These are phyloP conservation scores for Paspalum notatum DNA, from an alignment of 176 grass and related monocot genomes.

Conservation along the genomic window DNA sequence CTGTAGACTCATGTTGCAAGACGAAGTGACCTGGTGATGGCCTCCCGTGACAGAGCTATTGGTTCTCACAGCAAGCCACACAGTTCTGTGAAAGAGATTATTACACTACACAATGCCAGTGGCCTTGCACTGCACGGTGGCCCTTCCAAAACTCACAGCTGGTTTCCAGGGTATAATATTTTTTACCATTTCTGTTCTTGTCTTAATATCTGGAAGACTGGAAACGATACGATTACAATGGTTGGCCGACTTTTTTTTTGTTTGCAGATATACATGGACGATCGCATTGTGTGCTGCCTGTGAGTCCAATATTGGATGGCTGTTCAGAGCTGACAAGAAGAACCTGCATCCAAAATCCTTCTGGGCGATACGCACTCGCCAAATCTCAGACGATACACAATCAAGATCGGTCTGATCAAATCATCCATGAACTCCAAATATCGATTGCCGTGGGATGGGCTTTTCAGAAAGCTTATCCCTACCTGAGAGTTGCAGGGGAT, in stretches of 20 bases:
- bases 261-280: slow-evolving; percentile 83
- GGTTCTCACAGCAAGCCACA: slow-evolving; percentile 55
- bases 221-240: slow-evolving; percentile 11
- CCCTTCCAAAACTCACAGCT: slow-evolving; percentile 74
- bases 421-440: neutral
- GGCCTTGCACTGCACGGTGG: slow-evolving; percentile 55
- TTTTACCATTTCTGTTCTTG: neutral
- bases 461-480: neutral
- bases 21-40: slow-evolving; percentile 75
- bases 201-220: slow-evolving; percentile 5
- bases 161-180: slow-evolving; percentile 82
- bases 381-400: slow-evolving; percentile 64
- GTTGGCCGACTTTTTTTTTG: neutral
- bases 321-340: slow-evolving; percentile 64
- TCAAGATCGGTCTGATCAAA: slow-evolving; percentile 5
- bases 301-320: slow-evolving; percentile 76
- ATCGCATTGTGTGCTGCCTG: slow-evolving; percentile 58
- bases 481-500: neutral
- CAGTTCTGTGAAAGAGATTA: slow-evolving; percentile 59
- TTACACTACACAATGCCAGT: slow-evolving; percentile 60
- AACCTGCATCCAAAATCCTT: slow-evolving; percentile 82
- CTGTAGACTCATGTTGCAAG: slow-evolving; percentile 64
- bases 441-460: neutral
- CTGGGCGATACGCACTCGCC: slow-evolving; percentile 79
- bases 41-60: slow-evolving; percentile 58